Evolutionary conservation across 73 alveolate genomes (phyloP).

Genomic region (Breviolum minutum): DNA sequence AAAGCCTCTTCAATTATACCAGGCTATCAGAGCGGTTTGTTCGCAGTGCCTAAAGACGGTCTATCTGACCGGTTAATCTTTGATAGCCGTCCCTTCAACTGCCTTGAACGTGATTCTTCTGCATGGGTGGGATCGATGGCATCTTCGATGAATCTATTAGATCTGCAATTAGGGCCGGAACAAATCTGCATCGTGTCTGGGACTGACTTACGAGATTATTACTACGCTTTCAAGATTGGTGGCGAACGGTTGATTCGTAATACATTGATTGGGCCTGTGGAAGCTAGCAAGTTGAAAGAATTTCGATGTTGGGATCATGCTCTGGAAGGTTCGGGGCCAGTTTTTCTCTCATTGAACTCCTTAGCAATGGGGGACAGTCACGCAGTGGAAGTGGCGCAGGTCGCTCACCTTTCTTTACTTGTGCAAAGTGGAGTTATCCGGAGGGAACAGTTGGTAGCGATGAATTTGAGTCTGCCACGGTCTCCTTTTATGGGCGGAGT

Average conservation of each 20-base stretch:
- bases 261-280: neutral
- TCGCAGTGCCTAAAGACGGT: neutral
- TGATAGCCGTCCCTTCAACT: neutral
- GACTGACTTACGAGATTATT: neutral
- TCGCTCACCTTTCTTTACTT: neutral
- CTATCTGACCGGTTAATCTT: neutral
- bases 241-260: neutral
- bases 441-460: neutral
- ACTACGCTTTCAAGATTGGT: neutral
- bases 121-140: neutral
- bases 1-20: no score
- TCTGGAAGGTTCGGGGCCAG: neutral
- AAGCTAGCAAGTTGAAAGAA: neutral
- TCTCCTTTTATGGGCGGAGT: neutral
- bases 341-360: neutral
- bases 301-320: neutral
- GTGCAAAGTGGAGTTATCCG: neutral
- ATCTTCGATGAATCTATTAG: neutral
- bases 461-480: neutral
- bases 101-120: neutral
- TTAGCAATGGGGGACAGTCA: conserved; percentile 17
- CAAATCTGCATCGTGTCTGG: neutral
- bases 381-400: conserved; percentile 8
- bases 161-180: neutral
- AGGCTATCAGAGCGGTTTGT: neutral